Conservation (phyloP, 2,329 filamentous ascomycete species). For the Parascedosporium putredinis region DNA sequence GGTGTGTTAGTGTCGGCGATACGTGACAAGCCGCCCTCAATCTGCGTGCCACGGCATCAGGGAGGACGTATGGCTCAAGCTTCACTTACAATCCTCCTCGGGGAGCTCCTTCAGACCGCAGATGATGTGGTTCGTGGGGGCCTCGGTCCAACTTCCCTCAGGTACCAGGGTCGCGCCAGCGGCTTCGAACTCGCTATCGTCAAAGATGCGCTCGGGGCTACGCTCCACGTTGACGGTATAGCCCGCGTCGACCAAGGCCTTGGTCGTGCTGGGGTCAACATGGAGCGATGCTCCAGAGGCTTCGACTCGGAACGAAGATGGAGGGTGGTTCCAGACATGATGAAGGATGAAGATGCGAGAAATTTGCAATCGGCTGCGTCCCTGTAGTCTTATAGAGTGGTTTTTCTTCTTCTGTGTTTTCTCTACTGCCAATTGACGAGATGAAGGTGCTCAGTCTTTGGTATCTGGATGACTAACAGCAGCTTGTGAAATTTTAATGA, state of each 20-base stretch:
- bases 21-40: background rate
- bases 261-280: slow-evolving; percentile 27
- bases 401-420: background rate
- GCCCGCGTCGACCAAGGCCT: slow-evolving; percentile 51
- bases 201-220: slow-evolving; percentile 53
- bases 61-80: too few relatives aligned
- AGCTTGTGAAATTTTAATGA: background rate
- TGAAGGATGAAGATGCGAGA: slow-evolving; percentile 2
- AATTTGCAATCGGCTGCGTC: too few relatives aligned
- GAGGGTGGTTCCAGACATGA: slow-evolving; percentile 18
- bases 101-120: slow-evolving; percentile 71
- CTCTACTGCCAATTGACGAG: background rate
- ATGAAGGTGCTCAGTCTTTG: background rate
- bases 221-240: slow-evolving; percentile 59
- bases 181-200: slow-evolving; percentile 47
- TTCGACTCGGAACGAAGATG: slow-evolving; percentile 46
- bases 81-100: slow-evolving; percentile 50
- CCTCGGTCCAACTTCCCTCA: slow-evolving; percentile 57
- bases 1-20: background rate
- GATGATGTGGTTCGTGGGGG: slow-evolving; percentile 58
- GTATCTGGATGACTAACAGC: background rate
- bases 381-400: too few relatives aligned
- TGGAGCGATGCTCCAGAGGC: slow-evolving; percentile 42
- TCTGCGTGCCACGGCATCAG: too few relatives aligned
- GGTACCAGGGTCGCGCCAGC: slow-evolving; percentile 56